phyloP scores from a whole-genome alignment of 305 asterid genomes.

The Fraxinus latifolia region DNA sequence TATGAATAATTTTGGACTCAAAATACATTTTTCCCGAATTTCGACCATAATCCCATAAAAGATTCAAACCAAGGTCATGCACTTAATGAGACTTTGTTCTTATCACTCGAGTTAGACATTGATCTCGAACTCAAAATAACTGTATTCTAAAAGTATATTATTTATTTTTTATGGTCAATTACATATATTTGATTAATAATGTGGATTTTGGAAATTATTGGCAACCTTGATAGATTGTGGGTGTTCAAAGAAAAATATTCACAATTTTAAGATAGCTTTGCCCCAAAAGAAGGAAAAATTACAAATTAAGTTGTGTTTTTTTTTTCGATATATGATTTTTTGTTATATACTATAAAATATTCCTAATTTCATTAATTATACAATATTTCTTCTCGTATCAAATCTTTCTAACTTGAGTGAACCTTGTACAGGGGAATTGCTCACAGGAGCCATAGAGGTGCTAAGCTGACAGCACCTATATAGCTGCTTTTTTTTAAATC shows the following conservation, averaged over 20 bases:
- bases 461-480: background rate
- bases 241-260: too few species aligned
- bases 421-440: background rate
- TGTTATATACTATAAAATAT: background rate
- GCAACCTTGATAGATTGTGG: background rate
- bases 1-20: background rate
- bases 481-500: too few species aligned
- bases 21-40: too few species aligned
- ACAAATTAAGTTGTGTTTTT: background rate
- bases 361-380: background rate
- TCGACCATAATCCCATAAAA: background rate
- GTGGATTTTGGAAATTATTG: background rate
- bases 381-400: background rate
- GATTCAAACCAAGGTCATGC: background rate
- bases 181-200: background rate
- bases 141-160: too few species aligned
- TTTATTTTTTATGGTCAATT: background rate
- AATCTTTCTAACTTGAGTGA: background rate
- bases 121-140: background rate
- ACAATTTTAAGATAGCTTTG: background rate
- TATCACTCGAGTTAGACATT: too few species aligned
- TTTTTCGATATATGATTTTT: background rate
- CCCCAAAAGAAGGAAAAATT: background rate
- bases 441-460: background rate
- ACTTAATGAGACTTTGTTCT: background rate